Base-by-base conservation (phyloP, 1,284 basidiomycete species). In the Apiotrichum montevideense region DNA sequence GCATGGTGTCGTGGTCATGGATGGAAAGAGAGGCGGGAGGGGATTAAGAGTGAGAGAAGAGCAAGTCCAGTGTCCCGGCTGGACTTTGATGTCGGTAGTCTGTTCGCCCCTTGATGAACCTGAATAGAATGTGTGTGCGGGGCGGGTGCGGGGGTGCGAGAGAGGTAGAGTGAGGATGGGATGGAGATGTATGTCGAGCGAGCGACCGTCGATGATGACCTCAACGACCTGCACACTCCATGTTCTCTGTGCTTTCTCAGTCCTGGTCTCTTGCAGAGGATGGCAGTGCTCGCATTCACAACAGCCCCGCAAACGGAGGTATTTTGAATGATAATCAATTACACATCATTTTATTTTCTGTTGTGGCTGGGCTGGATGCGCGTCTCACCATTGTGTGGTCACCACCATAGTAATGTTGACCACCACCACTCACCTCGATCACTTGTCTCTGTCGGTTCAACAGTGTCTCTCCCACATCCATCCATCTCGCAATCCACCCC, bases 1-100 rank as follows among this genome's bases (percentile, higher is more conserved):
- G 52, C 58, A 60, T 60, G 52, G 40, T 35, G 11, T 41, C 6
- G n/a, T 11, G 39, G n/a, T 6, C 50, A 51, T 56, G 55, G 33
- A 39, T 21, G 35, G 41, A 35, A 5, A 4, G 35, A 3, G 37
- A 9, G 40, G 47, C 49, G 51, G 44, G 49, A 21, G 21, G 37
- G 11, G 14, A 11, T 21, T 21, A 21, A 21, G 21, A 21, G 3
- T 14, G 42, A 39, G 42, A 32, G 21, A 21, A 15, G 34, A 52
- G 14, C 41, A 42, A 42, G 10, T 13, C 21, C 21, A 21, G 21
- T 21, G 21, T 21, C 21, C 21, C 21, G 21, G 21, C 21, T 21
- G 21, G 21, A 21, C 21, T 21, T 21, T 21, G 21, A 21, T 21
- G 21, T 21, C 21, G 21, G 21, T 21, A 21, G 21, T 21, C 21